Evolutionary conservation across 1,139 yeast species (phyloP), one percentile per base, ranked within the genome.

Genomic region (Meyerozyma smithsonii): DNA sequence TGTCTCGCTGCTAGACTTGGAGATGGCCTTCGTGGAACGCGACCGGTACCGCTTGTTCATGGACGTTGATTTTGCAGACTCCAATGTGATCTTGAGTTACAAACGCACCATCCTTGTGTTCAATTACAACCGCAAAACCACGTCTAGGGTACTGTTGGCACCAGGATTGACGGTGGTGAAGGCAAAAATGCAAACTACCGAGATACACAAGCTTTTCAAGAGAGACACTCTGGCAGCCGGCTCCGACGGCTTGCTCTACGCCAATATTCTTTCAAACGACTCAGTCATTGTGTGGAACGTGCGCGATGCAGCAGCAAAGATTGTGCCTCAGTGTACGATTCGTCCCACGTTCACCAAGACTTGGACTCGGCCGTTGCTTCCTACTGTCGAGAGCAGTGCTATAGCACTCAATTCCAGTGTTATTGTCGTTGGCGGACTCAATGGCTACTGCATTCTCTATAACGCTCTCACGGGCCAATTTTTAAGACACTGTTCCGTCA

Each of bases 401-500:
- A 42, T 69, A 55, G 59, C 69, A 42, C 38, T 74, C 54, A 50
- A 67, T 62, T 49, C 77, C 58, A 38, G 64, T 46, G 72, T 83
- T 3, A 61, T 83, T 5, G 66, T 80, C 1, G 65, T 81, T 2
- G 84, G 85, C 0, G 84, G 86, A 2, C 74, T 72, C 48, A 74
- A 80, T 47, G 92, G 92, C 15, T 69, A 67, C 45, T 72, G 81
- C 4, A 76, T 80, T 38, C 62, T 84, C 18, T 78, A 78, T 56
- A 86, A 87, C 53, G 69, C 78, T 0, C 66, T 79, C 39, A 79
- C 79, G 0, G 92, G 92, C 2, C 71, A 68, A 34, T 67, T 65
- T 35, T 53, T 80, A 12, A 61, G 80, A 40, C 72, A 72, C 20
- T 73, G 74, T 5, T 67, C 76, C 7, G 56, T 67, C 3, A 66